A percentile compares a stretch with the other conserved stretches of the same genome.
Evolutionary conservation across 2,329 filamentous ascomycete genomes (phyloP).

Genomic region (Penicillium occitanis): DNA sequence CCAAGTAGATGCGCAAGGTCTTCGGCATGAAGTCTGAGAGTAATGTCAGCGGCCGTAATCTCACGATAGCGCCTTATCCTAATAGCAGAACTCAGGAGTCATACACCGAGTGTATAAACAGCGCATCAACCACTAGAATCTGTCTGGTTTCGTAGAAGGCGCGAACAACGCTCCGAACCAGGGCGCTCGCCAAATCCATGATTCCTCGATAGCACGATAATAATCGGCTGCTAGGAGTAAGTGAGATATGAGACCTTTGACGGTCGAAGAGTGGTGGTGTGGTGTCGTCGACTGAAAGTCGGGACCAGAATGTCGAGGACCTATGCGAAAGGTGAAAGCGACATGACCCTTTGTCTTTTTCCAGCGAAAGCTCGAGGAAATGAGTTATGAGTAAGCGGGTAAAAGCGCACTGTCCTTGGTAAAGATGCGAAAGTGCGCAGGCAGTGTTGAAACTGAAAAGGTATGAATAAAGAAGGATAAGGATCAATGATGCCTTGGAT

Average conservation of each 20-base stretch:
- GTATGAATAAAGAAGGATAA: background rate
- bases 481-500: background rate
- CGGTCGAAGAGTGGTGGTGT: background rate
- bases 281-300: conserved; percentile 12
- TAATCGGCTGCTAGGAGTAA: too few species aligned
- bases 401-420: background rate
- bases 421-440: background rate
- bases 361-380: conserved; percentile 15
- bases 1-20: conserved; percentile 84
- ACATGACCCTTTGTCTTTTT: conserved; percentile 20
- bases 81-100: conserved; percentile 31
- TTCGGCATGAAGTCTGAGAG: conserved; percentile 69
- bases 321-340: conserved; percentile 17
- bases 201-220: conserved; percentile 5
- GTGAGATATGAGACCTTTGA: background rate
- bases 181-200: conserved; percentile 69
- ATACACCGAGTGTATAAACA: conserved; percentile 70
- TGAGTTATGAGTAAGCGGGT: background rate
- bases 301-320: conserved; percentile 4
- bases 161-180: conserved; percentile 82
- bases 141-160: conserved; percentile 85
- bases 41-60: conserved; percentile 8
- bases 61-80: background rate
- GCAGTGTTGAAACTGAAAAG: background rate
- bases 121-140: conserved; percentile 77